phyloP scores from a whole-genome alignment of 2,329 filamentous ascomycete species.

The Aureobasidium subglaciale region DNA sequence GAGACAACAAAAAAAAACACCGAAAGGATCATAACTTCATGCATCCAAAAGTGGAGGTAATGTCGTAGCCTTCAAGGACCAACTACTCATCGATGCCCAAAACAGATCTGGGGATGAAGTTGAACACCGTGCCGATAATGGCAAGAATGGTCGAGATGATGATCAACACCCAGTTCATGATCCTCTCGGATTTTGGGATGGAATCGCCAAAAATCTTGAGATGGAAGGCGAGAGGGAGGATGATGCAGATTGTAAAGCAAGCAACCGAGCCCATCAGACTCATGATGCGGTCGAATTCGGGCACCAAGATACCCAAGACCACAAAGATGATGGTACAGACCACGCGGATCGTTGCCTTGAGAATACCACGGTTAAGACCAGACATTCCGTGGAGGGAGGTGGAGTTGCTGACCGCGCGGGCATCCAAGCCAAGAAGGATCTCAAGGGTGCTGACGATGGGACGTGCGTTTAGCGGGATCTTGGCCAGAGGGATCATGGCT shows the following conservation, averaged over 20 bases:
- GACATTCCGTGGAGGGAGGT: constrained; percentile 48
- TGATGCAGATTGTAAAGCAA: constrained; percentile 91
- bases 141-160: constrained; percentile 63
- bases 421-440: constrained; percentile 67
- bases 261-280: constrained; percentile 81
- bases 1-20: no score
- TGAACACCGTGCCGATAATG: constrained; percentile 73
- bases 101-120: constrained; percentile 72
- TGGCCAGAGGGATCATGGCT: constrained; percentile 88
- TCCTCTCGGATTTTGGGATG: constrained; percentile 56
- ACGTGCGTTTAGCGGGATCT: constrained; percentile 83
- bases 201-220: constrained; percentile 78
- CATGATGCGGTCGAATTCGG: constrained; percentile 84
- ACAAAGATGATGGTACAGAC: constrained; percentile 65
- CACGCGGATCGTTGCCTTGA: constrained; percentile 58
- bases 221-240: constrained; percentile 82
- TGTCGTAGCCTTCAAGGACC: neutral
- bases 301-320: constrained; percentile 63
- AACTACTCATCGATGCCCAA: constrained; percentile 46
- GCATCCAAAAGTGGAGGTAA: neutral
- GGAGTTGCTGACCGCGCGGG: constrained; percentile 44
- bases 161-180: constrained; percentile 63
- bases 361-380: constrained; percentile 49
- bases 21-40: constrained; percentile 7
- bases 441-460: constrained; percentile 84